A percentile compares a stretch with the other conserved stretches of the same genome.
Conservation (phyloP, 257 asterid genomes). For the Solanum bulbocastanum region DNA sequence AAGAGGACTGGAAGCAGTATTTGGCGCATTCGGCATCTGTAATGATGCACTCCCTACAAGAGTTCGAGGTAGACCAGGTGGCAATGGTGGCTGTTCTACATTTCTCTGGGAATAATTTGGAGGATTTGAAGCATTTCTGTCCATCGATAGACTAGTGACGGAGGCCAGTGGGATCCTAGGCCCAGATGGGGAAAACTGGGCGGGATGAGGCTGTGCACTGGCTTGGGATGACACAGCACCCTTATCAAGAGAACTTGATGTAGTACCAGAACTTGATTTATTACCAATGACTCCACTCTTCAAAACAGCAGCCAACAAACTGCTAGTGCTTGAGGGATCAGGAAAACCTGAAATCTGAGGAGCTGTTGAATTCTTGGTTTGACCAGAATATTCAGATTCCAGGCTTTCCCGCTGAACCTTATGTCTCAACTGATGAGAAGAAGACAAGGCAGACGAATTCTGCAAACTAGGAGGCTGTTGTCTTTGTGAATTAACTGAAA, state of each 20-base stretch:
- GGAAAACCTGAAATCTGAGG: slow-evolving; percentile 27
- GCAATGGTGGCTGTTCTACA: slow-evolving; percentile 23
- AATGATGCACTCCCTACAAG: slow-evolving; percentile 18
- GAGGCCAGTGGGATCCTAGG: neutral
- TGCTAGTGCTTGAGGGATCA: slow-evolving; percentile 33
- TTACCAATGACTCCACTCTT: slow-evolving; percentile 37
- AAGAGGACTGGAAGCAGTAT: slow-evolving; percentile 48
- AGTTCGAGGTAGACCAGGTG: slow-evolving; percentile 22
- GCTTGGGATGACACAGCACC: slow-evolving; percentile 15
- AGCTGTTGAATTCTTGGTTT: neutral
- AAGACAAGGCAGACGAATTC: slow-evolving; percentile 19
- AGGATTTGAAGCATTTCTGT: slow-evolving; percentile 9
- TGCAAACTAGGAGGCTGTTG: slow-evolving; percentile 19
- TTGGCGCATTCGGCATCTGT: slow-evolving; percentile 20
- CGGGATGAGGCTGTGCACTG: slow-evolving; percentile 9
- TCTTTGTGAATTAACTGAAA: slow-evolving; percentile 24
- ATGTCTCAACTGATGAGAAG: slow-evolving; percentile 30
- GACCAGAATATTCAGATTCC: slow-evolving; percentile 11
- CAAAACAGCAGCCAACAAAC: slow-evolving; percentile 44
- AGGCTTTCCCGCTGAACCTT: slow-evolving; percentile 26
- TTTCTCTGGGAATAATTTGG: slow-evolving; percentile 22
- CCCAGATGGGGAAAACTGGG: neutral
- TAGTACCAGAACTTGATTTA: slow-evolving; percentile 5
- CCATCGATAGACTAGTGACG: slow-evolving; percentile 4
- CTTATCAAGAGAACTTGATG: slow-evolving; percentile 20